Evolutionary conservation across 768 basidiomycete genomes (phyloP).

Genomic region (Astraeus odoratus): DNA sequence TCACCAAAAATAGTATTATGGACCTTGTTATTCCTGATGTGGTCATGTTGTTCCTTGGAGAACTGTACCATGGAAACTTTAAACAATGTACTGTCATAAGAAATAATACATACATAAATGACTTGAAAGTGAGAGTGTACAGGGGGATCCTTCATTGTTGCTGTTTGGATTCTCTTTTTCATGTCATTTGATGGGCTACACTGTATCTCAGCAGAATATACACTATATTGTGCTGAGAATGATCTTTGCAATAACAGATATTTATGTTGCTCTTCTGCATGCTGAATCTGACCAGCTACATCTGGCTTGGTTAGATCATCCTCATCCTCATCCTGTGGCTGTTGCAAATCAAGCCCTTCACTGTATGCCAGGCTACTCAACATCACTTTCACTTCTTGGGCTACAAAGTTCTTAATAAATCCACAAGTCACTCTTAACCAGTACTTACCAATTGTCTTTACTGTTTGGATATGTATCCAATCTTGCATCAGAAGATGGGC

Average conservation of each 20-base stretch:
- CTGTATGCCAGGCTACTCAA: slow-evolving; percentile 70
- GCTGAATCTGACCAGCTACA: slow-evolving; percentile 23
- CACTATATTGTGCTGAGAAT: slow-evolving; percentile 1
- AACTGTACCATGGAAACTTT: slow-evolving; percentile 47
- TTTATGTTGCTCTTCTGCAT: slow-evolving; percentile 1
- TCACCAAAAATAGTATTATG: slow-evolving; percentile 63
- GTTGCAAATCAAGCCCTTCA: slow-evolving; percentile 48
- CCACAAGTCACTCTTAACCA: neutral
- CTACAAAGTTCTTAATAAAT: slow-evolving; percentile 25
- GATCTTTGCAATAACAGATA: neutral
- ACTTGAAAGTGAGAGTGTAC: slow-evolving; percentile 63
- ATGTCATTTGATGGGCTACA: slow-evolving; percentile 55
- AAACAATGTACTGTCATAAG: too few relatives aligned
- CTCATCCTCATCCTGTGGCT: too few relatives aligned
- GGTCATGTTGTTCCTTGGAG: slow-evolving; percentile 67
- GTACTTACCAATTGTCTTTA: slow-evolving; percentile 2
- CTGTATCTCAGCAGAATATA: slow-evolving; percentile 31
- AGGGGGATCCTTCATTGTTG: slow-evolving; percentile 90
- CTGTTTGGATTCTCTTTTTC: slow-evolving; percentile 62
- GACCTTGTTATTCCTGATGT: slow-evolving; percentile 52
- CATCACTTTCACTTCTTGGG: slow-evolving; percentile 55
- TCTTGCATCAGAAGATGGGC: slow-evolving; percentile 31
- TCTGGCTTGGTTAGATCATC: too few relatives aligned
- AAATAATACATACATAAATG: slow-evolving; percentile 58
- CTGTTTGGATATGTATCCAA: slow-evolving; percentile 44